Base-by-base conservation (phyloP, 2,329 filamentous ascomycete genomes). In the Pyricularia pennisetigena region DNA sequence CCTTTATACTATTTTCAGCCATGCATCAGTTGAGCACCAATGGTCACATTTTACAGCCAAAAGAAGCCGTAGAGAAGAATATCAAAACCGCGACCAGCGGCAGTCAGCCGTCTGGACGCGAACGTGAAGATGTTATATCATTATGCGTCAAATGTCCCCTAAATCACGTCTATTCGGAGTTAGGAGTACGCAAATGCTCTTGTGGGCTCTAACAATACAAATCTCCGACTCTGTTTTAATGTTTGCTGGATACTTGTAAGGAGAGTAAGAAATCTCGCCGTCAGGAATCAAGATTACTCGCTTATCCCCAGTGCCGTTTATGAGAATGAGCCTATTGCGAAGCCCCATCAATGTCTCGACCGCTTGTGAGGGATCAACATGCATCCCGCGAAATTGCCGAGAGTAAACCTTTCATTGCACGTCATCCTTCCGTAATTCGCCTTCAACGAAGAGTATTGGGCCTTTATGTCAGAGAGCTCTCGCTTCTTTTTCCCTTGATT, bases 281-380 rank as follows among this genome's bases (percentile, higher is more conserved):
- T 78, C 72, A 0, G 76, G 78, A 28, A 83, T 75, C 24, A 82
- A 74, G 24, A 81, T 70, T 4, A 78, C 74, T 28, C 14, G 3
- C 54, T 59, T 59, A 7, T 12, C n/a, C 5, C 49, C 26, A 23
- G 10, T 28, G 20, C 23, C 14, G n/a, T 49, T 24, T 5, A 49
- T 32, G 0, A 88, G 72, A 0, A 88, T 75, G 0, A 89, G 76
- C 69, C 82, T 84, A 71, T 77, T 83, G 1, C 71, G 30, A 0
- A 88, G 76, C 0, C 86, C 86, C 41, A 82, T 71, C 5, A 87
- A 74, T 0, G 83, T 81, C 0, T 78, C 82, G 1, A 86, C 72
- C 1, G 73, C 72, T 70, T 87, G 85, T 14, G 78, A 30, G 0
- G 69, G 16, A 70, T 86, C 83, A 2, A 89, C 71, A 0, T 72